Conservation (phyloP, 805 yeast genomes). For the Candida saitoana region DNA sequence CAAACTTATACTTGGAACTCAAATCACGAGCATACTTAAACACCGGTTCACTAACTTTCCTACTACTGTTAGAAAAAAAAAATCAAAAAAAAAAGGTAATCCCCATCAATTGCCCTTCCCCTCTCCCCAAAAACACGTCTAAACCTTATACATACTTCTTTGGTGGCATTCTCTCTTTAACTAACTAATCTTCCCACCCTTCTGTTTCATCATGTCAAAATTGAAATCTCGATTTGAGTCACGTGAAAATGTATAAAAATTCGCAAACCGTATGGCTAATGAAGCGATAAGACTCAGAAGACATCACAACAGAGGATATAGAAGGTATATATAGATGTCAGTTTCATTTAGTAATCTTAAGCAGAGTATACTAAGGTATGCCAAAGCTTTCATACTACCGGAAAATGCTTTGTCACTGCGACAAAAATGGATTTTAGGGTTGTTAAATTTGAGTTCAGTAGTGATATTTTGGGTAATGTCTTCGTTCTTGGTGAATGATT, state of each 20-base stretch:
- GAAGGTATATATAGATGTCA: neutral
- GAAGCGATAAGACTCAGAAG: no score
- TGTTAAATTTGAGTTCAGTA: constrained; percentile 67
- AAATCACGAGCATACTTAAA: constrained; percentile 18
- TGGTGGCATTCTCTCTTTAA: constrained; percentile 8
- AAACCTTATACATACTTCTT: constrained; percentile 5
- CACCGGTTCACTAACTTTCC: constrained; percentile 7
- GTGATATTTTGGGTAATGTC: constrained; percentile 89
- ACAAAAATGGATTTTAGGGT: constrained; percentile 72
- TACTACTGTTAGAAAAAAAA: constrained; percentile 5
- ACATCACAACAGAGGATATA: no score
- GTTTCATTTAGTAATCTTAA: neutral
- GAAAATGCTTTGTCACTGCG: constrained; percentile 21
- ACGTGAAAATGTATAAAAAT: neutral
- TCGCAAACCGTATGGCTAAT: no score
- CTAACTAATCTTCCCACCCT: no score
- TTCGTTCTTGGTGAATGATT: constrained; percentile 75
- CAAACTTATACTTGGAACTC: constrained; percentile 48
- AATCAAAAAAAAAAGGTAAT: neutral
- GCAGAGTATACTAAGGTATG: constrained; percentile 5
- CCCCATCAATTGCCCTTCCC: neutral
- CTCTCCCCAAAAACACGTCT: neutral
- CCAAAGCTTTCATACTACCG: constrained; percentile 17
- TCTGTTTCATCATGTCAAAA: neutral
- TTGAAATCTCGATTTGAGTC: neutral